Evolutionary conservation across 495 filamentous ascomycete genomes (phyloP), one percentile per base, ranked within the genome.

Genomic region (Penicillium dipodomyicola): DNA sequence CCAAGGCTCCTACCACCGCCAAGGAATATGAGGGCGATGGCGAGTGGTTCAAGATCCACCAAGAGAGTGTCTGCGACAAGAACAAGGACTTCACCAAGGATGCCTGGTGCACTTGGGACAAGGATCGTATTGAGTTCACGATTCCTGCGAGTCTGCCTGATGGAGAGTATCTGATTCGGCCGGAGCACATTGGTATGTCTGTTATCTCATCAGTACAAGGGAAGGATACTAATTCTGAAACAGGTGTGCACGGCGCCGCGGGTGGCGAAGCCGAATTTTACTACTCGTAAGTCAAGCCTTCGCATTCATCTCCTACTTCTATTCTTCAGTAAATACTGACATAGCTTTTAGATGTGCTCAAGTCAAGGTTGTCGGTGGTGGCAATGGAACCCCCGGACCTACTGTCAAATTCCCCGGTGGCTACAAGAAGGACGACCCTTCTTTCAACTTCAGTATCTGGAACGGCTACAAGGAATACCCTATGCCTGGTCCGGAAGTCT

Each of bases 151-250:
- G 68, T 44, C 66, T 83, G 58, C 70, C 77, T 0, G 70, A 65
- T 52, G 84, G 84, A 37, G 78, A 85, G 54, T 87, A 87, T 56
- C 78, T 87, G 47, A 69, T 86, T 53, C 77, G 84, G 3, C 77
- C 81, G 50, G 82, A 86, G 65, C 76, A 77, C 27, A 80, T 86
- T 17, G 81, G 33, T 35, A 35, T 35, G 33, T 35, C 14, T 35
- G 12, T 6, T 35, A 35, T 15, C 15, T 35, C 14, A 5, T 15
- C 15, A 2, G 1, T 35, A 35, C 15, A 35, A 15, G 12, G 5
- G 5, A 35, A 15, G 12, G 5, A 3, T 35, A 15, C 33, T 35
- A 15, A 35, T 35, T 15, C 15, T 0, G 33, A 14, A 35, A 35
- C 33, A 35, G 33, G 55, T 33, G 19, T 58, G 19, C 55, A 58